Evolutionary conservation across 225 moss, liverwort and hornwort species (phyloP).

Genomic region (Anthoceros angustus): DNA sequence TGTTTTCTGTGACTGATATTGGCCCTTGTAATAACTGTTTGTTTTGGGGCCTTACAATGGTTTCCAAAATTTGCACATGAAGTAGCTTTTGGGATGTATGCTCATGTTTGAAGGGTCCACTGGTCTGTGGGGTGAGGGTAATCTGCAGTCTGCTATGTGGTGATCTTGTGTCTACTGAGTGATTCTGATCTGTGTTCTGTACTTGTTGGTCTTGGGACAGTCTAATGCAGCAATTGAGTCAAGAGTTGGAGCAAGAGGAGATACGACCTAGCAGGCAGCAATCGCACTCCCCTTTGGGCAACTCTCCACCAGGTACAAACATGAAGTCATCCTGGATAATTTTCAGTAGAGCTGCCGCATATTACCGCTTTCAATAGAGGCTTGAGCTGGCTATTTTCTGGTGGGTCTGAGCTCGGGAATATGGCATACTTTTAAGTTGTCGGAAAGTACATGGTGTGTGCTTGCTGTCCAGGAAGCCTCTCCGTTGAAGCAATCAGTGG

Average conservation of each 20-base stretch:
- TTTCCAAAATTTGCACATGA: too few relatives aligned
- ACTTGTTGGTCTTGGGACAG: slow-evolving; percentile 17
- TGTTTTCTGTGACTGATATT: background rate
- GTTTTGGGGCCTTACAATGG: background rate
- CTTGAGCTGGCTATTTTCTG: too few relatives aligned
- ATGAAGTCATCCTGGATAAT: too few relatives aligned
- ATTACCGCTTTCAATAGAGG: too few relatives aligned
- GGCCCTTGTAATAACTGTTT: background rate
- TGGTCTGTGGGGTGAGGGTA: background rate
- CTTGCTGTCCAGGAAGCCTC: background rate
- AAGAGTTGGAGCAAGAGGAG: slow-evolving; percentile 90
- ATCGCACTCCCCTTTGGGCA: slow-evolving; percentile 78
- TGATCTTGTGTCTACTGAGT: background rate
- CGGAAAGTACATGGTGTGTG: too few relatives aligned
- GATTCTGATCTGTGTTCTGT: background rate
- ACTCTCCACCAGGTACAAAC: slow-evolving; percentile 70
- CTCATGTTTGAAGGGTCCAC: background rate
- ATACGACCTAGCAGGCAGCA: slow-evolving; percentile 69
- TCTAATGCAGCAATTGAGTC: slow-evolving; percentile 88
- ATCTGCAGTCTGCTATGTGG: background rate
- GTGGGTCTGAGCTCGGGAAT: too few relatives aligned
- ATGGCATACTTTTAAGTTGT: too few relatives aligned
- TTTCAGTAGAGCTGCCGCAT: too few relatives aligned
- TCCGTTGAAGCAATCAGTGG: background rate
- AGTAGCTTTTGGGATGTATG: too few relatives aligned